Conservation (phyloP, 2,329 filamentous ascomycete species). For the Chaetomiaceae sp. region DNA sequence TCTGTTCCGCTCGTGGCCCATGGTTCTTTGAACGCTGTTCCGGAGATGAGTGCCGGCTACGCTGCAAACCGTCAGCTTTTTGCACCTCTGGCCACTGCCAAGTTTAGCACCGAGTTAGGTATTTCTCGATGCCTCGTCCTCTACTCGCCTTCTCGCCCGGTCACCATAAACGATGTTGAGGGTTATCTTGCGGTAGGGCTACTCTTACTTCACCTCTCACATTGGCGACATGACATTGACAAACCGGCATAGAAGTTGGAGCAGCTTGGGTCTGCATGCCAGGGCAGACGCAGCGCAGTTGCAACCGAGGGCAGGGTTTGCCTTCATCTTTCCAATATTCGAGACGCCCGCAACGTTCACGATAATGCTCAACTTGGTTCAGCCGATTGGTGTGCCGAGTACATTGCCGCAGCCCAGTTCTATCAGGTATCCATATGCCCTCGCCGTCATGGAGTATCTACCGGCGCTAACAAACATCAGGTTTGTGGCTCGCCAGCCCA, state of each 20-base stretch:
- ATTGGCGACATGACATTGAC: slow-evolving; percentile 12
- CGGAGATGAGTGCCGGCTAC: slow-evolving; percentile 11
- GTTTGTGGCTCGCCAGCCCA: slow-evolving; percentile 29
- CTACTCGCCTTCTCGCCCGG: slow-evolving; percentile 29
- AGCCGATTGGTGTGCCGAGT: slow-evolving; percentile 44
- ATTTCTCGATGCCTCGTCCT: slow-evolving; percentile 45
- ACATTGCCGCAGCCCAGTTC: slow-evolving; percentile 44
- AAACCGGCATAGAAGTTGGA: slow-evolving; percentile 38
- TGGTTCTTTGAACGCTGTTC: slow-evolving; percentile 20
- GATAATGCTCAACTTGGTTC: slow-evolving; percentile 42
- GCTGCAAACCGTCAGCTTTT: slow-evolving; percentile 24
- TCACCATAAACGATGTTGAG: slow-evolving; percentile 39
- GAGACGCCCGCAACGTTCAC: slow-evolving; percentile 51
- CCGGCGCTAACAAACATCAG: slow-evolving; percentile 19
- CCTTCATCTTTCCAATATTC: slow-evolving; percentile 56
- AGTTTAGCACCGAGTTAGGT: slow-evolving; percentile 43
- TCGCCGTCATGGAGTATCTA: background rate
- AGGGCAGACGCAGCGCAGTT: slow-evolving; percentile 38
- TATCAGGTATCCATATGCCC: slow-evolving; percentile 34
- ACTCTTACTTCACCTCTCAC: background rate
- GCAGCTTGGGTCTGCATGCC: slow-evolving; percentile 32
- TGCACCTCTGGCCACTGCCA: slow-evolving; percentile 30
- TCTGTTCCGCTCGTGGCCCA: slow-evolving; percentile 27
- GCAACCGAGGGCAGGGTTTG: slow-evolving; percentile 42
- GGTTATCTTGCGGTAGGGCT: slow-evolving; percentile 42